Base-by-base conservation (phyloP, 805 yeast species). In the Candida boidinii region DNA sequence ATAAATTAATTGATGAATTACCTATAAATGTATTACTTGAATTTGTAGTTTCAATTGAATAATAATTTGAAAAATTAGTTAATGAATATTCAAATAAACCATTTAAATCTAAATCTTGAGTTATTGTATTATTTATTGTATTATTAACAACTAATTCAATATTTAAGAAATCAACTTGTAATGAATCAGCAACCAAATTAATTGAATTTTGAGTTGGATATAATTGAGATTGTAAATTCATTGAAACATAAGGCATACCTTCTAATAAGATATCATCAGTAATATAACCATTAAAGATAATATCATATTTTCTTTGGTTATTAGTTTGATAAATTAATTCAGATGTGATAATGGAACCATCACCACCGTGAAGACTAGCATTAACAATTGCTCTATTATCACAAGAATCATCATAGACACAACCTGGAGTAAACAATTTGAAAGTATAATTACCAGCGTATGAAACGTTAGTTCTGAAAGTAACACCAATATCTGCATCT, bases 1-100 rank as follows among this genome's bases (percentile, higher is more conserved):
- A 39, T 11, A 42, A 30, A 36, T 66, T 64, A 26, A 79, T 39
- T 2, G 72, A 49, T 0, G 82, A 65, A 41, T 72, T 66, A 0
- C 76, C 74, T 26, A 76, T 58, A 23, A 45, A 40, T 26, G 49
- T 43, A 22, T 38, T 22, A 4, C 21, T 38, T 3, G 55, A 53
- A 20, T 41, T 22, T 3, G 40, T 47, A 17, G 53, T 42, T 10
- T 46, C 39, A 4, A 51, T 30, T 13, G 14, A 16, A 13, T 26
- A 23, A 19, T 41, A 41, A 4, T 36, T 39, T 8, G 79, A 60
- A 51, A 82, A 85, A 51, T 87, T 87, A 2, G 71, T 55, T 23
- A 76, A 57, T 1, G 85, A 76, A 54, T 79, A 92, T 57, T 90
- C 96, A 49, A 90, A 85, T 15, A 90, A 46, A 8, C 94, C 95